Percentiles rank a stretch among this genome's conserved stretches.
Conservation (phyloP, 176 grass and related monocot genomes). For the Urochloa ruziziensis region DNA sequence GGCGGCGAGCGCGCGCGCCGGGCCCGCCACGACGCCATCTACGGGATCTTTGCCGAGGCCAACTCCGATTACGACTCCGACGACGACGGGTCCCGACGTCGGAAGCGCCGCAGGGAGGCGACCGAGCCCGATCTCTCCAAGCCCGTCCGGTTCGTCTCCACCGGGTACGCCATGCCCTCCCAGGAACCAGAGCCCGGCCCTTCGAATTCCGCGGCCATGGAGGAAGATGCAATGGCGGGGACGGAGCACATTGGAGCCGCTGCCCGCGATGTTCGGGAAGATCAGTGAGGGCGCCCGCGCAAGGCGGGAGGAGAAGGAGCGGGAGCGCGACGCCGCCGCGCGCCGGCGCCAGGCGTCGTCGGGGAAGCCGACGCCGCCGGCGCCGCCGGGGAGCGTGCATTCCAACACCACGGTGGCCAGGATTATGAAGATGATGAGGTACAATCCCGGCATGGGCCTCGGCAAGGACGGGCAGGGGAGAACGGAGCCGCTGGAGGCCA, state of each 20-base stretch:
- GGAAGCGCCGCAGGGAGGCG: constrained; percentile 29
- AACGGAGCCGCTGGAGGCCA: constrained; percentile 29
- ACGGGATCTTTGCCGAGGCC: constrained; percentile 46
- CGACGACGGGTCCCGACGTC: background rate
- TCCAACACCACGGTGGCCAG: constrained; percentile 49
- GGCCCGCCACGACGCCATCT: constrained; percentile 51
- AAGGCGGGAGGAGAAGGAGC: constrained; percentile 62
- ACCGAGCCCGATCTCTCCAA: constrained; percentile 40
- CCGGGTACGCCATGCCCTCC: constrained; percentile 21
- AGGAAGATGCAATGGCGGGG: background rate
- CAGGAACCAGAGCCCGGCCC: background rate
- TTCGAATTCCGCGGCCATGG: background rate
- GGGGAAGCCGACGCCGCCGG: background rate
- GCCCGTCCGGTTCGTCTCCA: constrained; percentile 49
- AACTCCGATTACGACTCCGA: constrained; percentile 36
- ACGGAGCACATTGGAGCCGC: background rate
- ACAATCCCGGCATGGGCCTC: constrained; percentile 48
- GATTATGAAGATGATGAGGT: constrained; percentile 54
- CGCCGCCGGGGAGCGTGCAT: constrained; percentile 25
- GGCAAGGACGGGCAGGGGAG: constrained; percentile 70
- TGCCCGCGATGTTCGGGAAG: background rate
- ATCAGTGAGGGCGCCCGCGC: constrained; percentile 55
- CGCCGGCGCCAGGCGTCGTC: constrained; percentile 13
- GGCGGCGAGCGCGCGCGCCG: constrained; percentile 44
- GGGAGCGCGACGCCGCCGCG: constrained; percentile 24